phyloP scores from a whole-genome alignment of 176 grass and related monocot genomes.

The Pharus latifolius region DNA sequence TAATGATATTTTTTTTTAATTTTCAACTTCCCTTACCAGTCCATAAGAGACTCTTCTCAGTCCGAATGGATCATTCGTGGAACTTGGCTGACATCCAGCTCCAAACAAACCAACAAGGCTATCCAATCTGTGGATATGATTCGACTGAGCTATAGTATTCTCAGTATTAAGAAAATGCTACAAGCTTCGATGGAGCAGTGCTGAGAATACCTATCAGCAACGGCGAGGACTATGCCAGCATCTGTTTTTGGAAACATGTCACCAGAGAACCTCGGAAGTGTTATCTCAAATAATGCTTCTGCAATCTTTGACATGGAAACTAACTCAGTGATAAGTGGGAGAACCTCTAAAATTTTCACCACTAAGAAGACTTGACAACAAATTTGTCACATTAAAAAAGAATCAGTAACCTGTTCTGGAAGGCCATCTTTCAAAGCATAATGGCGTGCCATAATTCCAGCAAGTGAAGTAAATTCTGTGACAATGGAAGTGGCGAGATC shows the following conservation, averaged over 20 bases:
- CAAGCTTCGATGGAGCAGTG: background rate
- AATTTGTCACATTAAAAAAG: background rate
- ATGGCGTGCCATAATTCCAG: slow-evolving; percentile 86
- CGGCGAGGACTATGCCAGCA: slow-evolving; percentile 67
- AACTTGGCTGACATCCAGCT: slow-evolving; percentile 94
- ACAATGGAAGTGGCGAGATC: slow-evolving; percentile 88
- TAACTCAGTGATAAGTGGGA: slow-evolving; percentile 21
- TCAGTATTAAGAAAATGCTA: background rate
- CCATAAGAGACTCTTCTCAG: slow-evolving; percentile 87
- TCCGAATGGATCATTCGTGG: slow-evolving; percentile 86
- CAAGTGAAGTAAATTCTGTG: slow-evolving; percentile 87
- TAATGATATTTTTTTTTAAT: background rate
- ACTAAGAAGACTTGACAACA: background rate
- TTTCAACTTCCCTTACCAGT: slow-evolving; percentile 49
- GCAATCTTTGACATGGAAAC: slow-evolving; percentile 56
- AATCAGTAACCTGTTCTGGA: slow-evolving; percentile 43
- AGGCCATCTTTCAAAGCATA: slow-evolving; percentile 83
- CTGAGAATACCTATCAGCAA: slow-evolving; percentile 66
- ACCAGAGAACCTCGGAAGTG: slow-evolving; percentile 79
- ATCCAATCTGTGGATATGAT: slow-evolving; percentile 76
- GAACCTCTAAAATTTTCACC: background rate
- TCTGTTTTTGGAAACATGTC: slow-evolving; percentile 88
- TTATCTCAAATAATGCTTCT: slow-evolving; percentile 90
- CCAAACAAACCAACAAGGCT: slow-evolving; percentile 96
- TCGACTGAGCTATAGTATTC: too few relatives aligned